A percentile compares a stretch with the other conserved stretches of the same genome.
Conservation (phyloP, 1,139 yeast species). For the Zygosaccharomyces sapae region DNA sequence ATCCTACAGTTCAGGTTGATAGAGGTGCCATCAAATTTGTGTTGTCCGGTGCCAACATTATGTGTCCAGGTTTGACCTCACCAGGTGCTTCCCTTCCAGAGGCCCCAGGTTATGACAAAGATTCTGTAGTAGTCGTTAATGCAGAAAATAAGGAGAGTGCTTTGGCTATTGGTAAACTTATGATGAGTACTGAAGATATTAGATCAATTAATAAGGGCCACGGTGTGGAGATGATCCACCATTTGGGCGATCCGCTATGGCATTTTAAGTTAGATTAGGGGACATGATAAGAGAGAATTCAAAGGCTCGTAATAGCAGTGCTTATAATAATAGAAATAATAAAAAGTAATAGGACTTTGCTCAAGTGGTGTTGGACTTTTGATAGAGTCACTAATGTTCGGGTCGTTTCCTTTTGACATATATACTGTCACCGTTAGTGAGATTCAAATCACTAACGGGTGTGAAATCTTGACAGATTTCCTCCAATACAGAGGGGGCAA, state of each 20-base stretch:
- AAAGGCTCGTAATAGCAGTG: not conserved
- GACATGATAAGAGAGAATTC: slow-evolving; percentile 4
- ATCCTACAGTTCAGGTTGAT: slow-evolving; percentile 87
- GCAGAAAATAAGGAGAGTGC: slow-evolving; percentile 95
- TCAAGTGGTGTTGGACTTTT: too few species aligned
- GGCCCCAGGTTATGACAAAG: slow-evolving; percentile 55
- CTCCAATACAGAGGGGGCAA: slow-evolving; percentile 11
- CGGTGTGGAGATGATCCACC: slow-evolving; percentile 81
- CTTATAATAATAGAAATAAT: not conserved
- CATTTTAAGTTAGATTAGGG: slow-evolving; percentile 43
- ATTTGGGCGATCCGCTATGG: slow-evolving; percentile 91
- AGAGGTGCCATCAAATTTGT: slow-evolving; percentile 96
- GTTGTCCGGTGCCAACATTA: slow-evolving; percentile 88
- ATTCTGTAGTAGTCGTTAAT: slow-evolving; percentile 69
- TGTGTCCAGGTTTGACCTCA: slow-evolving; percentile 97
- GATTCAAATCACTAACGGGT: slow-evolving; percentile 17
- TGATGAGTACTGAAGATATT: slow-evolving; percentile 89
- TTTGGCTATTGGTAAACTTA: slow-evolving; percentile 78
- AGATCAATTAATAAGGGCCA: slow-evolving; percentile 79
- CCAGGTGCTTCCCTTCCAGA: slow-evolving; percentile 85
- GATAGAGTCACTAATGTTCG: not conserved
- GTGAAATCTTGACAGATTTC: slow-evolving; percentile 24
- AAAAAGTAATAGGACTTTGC: too few species aligned
- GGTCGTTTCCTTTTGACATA: slow-evolving; percentile 9
- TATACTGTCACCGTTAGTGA: slow-evolving; percentile 16